Conservation (phyloP, 768 basidiomycete genomes). For the Fomitopsis serialis region DNA sequence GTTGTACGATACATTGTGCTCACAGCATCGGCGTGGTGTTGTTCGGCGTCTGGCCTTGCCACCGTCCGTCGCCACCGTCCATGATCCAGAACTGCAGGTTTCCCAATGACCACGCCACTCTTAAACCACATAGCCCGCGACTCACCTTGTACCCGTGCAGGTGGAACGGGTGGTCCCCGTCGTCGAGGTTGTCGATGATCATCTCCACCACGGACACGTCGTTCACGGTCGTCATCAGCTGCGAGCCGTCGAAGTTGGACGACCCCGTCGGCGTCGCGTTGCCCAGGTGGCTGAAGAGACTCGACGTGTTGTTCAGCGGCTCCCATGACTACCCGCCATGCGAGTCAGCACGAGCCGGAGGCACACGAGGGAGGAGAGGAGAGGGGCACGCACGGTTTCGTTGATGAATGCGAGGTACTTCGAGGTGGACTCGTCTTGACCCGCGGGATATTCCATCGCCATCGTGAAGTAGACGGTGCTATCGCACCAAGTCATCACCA, state of each 20-base stretch:
- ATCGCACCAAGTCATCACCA: neutral
- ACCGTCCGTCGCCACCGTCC: conserved; percentile 30
- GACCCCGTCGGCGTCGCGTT: conserved; percentile 9
- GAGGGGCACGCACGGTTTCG: conserved; percentile 18
- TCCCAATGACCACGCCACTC: too few relatives aligned
- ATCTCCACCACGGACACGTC: conserved; percentile 20
- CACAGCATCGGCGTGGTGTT: conserved; percentile 31
- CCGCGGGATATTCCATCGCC: conserved; percentile 17
- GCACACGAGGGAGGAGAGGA: neutral
- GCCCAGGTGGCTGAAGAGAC: conserved; percentile 15
- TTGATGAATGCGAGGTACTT: conserved; percentile 27
- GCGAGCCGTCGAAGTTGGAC: conserved; percentile 11
- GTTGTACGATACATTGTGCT: too few relatives aligned
- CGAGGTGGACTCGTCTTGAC: conserved; percentile 10
- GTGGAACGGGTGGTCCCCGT: conserved; percentile 32
- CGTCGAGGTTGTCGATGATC: conserved; percentile 24
- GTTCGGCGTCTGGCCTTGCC: conserved; percentile 25
- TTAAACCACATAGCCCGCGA: neutral
- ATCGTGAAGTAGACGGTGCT: conserved; percentile 18
- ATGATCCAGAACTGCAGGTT: conserved; percentile 25
- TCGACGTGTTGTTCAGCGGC: conserved; percentile 18
- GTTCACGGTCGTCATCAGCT: conserved; percentile 20
- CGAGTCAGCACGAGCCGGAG: neutral
- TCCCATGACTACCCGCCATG: conserved; percentile 16
- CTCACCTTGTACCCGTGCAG: conserved; percentile 29